Percentiles rank a stretch among this genome's conserved stretches.
These are phyloP conservation scores for Terana coerulea DNA, from an alignment of 768 basidiomycete genomes.

Conservation along the genomic window DNA sequence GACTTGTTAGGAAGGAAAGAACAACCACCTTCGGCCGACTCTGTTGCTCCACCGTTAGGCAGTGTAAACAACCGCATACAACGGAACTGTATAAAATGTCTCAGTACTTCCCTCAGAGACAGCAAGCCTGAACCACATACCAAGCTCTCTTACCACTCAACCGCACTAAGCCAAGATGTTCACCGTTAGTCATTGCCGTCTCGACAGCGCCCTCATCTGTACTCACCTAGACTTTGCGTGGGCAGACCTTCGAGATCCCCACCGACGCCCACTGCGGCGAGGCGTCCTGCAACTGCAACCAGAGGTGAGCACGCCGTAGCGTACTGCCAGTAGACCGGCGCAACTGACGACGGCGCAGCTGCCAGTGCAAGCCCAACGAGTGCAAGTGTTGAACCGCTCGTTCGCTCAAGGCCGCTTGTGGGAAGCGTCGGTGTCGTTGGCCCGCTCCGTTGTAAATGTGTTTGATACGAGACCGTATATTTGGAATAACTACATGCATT, in stretches of 20 bases:
- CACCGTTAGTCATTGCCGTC: not conserved
- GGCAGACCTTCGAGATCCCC: not conserved
- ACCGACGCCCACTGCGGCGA: conserved; percentile 8
- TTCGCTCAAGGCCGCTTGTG: not conserved
- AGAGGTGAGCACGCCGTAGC: not conserved
- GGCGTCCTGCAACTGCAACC: not conserved
- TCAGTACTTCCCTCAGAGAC: too few species aligned
- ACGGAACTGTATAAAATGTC: not conserved
- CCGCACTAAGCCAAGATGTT: not conserved
- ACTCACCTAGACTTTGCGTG: not conserved
- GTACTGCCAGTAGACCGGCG: not conserved
- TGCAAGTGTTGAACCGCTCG: conserved; percentile 58
- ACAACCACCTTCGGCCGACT: too few species aligned
- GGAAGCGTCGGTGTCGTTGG: not conserved
- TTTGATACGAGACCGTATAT: too few species aligned
- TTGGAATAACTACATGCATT: too few species aligned
- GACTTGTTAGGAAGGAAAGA: too few species aligned
- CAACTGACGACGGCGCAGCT: conserved; percentile 32
- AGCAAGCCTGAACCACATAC: too few species aligned
- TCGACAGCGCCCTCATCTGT: not conserved
- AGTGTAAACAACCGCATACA: not conserved
- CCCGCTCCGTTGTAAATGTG: too few species aligned
- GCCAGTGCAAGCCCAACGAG: conserved; percentile 53
- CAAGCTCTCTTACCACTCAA: not conserved
- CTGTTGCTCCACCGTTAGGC: too few species aligned